Percentiles rank a stretch among this genome's conserved stretches.
Evolutionary conservation across 1,284 basidiomycete genomes (phyloP).

Genomic region (Ganoderma sinense): DNA sequence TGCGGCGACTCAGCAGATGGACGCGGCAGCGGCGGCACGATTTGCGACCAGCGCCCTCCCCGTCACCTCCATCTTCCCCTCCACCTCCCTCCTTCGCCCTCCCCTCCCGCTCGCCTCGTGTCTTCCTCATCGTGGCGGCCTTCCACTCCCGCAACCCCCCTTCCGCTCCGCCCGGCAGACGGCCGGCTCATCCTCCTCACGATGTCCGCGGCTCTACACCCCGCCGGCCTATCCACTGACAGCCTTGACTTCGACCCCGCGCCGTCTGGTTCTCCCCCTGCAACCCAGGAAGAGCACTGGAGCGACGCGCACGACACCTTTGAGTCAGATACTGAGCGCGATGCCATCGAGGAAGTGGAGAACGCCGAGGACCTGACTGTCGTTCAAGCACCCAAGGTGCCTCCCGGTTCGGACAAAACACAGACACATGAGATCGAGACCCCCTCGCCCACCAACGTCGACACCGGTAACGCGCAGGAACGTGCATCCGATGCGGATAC

Average conservation of each 20-base stretch:
- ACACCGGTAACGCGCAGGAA: slow-evolving; percentile 33
- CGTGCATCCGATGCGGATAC: slow-evolving; percentile 46
- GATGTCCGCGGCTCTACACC: slow-evolving; percentile 30
- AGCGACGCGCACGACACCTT: slow-evolving; percentile 47
- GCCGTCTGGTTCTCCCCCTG: slow-evolving; percentile 31
- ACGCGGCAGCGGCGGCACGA: slow-evolving; percentile 19
- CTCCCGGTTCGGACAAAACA: slow-evolving; percentile 45
- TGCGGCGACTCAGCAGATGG: slow-evolving; percentile 10
- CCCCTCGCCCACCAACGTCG: slow-evolving; percentile 39
- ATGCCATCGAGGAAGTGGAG: slow-evolving; percentile 42
- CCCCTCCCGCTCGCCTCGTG: slow-evolving; percentile 14
- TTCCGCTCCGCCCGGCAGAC: slow-evolving; percentile 7
- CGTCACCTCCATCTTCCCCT: slow-evolving; percentile 25
- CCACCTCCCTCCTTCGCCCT: slow-evolving; percentile 2
- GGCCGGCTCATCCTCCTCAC: slow-evolving; percentile 13
- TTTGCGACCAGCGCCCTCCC: slow-evolving; percentile 27
- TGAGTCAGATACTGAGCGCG: slow-evolving; percentile 46
- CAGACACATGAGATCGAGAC: slow-evolving; percentile 36
- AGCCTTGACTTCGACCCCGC: slow-evolving; percentile 35
- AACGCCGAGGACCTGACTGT: slow-evolving; percentile 41
- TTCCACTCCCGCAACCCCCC: slow-evolving; percentile 4
- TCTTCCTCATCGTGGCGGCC: slow-evolving; percentile 20
- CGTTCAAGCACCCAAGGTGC: slow-evolving; percentile 45
- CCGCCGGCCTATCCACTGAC: slow-evolving; percentile 40
- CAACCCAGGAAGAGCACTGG: slow-evolving; percentile 44